phyloP scores from a whole-genome alignment of 441 rosid genomes.

The Melianthus villosus region DNA sequence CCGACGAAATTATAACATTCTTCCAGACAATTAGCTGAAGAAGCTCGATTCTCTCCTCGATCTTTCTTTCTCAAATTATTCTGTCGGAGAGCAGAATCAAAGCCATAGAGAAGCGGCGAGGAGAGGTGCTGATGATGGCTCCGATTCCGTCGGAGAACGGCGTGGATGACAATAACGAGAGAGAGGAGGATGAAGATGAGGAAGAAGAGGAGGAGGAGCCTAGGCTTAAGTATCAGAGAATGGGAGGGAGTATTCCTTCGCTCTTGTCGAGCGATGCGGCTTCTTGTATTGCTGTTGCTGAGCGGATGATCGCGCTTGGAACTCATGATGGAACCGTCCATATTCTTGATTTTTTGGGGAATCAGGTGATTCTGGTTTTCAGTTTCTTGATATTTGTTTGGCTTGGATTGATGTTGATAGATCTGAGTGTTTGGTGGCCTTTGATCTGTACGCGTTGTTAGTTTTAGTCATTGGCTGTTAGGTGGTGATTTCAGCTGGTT shows the following conservation, averaged over 20 bases:
- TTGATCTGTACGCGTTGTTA: too few relatives aligned
- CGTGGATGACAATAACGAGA: conserved; percentile 28
- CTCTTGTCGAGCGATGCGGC: conserved; percentile 74
- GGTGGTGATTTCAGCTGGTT: too few relatives aligned
- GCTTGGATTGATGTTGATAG: too few relatives aligned
- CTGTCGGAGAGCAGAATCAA: conserved; percentile 87
- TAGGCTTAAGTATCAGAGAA: conserved; percentile 81
- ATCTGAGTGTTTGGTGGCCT: too few relatives aligned
- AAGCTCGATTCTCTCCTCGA: too few relatives aligned
- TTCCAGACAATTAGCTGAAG: too few relatives aligned
- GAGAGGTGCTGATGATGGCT: too few relatives aligned
- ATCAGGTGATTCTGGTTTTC: conserved; percentile 43
- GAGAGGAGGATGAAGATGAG: conserved; percentile 34
- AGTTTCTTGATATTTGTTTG: too few relatives aligned
- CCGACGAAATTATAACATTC: too few relatives aligned
- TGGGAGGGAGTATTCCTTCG: conserved; percentile 85
- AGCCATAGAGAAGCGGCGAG: conserved; percentile 62
- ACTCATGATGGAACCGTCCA: conserved; percentile 75
- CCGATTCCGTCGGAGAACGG: too few relatives aligned
- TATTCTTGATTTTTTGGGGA: conserved; percentile 90
- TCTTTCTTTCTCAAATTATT: too few relatives aligned
- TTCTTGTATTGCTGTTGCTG: conserved; percentile 80
- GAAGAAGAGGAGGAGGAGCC: conserved; percentile 88
- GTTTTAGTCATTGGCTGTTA: too few relatives aligned
- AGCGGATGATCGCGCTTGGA: conserved; percentile 94